Percentiles rank a stretch among this genome's conserved stretches.
Evolutionary conservation across 2,329 filamentous ascomycete species (phyloP).

Genomic region (Microcera coccophila): DNA sequence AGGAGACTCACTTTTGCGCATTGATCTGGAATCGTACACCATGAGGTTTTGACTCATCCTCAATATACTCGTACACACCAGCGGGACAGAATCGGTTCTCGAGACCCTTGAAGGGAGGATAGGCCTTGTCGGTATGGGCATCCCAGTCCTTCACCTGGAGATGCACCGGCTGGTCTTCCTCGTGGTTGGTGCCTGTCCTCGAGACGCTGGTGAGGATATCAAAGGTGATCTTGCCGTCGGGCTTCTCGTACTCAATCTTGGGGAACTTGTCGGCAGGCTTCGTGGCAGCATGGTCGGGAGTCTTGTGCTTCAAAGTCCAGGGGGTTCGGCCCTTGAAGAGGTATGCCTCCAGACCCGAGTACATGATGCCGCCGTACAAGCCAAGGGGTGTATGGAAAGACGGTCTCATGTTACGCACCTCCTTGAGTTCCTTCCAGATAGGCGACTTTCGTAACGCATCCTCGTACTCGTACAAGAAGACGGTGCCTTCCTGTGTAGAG

Average conservation of each 20-base stretch:
- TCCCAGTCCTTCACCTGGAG: slow-evolving; percentile 95
- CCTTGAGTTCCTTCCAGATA: slow-evolving; percentile 91
- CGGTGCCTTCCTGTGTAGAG: slow-evolving; percentile 56
- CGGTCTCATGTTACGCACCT: slow-evolving; percentile 96
- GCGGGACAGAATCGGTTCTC: slow-evolving; percentile 98
- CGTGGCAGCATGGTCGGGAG: slow-evolving; percentile 72
- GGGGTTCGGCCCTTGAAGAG: slow-evolving; percentile 79
- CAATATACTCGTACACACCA: slow-evolving; percentile 96
- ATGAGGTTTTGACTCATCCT: slow-evolving; percentile 79
- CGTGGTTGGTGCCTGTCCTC: slow-evolving; percentile 94
- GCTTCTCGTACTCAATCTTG: slow-evolving; percentile 96
- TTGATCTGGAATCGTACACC: slow-evolving; percentile 98
- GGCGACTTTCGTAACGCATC: slow-evolving; percentile 77
- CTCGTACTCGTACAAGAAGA: slow-evolving; percentile 95
- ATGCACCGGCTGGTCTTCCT: slow-evolving; percentile 97
- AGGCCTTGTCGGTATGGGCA: slow-evolving; percentile 76
- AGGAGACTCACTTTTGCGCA: slow-evolving; percentile 77
- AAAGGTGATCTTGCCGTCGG: slow-evolving; percentile 90
- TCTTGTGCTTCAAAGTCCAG: slow-evolving; percentile 87
- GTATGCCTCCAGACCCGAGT: slow-evolving; percentile 90
- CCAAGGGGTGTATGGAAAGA: slow-evolving; percentile 88
- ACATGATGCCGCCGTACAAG: slow-evolving; percentile 82
- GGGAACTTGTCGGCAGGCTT: slow-evolving; percentile 72
- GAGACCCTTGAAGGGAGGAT: slow-evolving; percentile 82
- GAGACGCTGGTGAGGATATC: slow-evolving; percentile 95